These are phyloP conservation scores for Agrocybe pediades DNA, from an alignment of 768 basidiomycete species.

Conservation along the genomic window DNA sequence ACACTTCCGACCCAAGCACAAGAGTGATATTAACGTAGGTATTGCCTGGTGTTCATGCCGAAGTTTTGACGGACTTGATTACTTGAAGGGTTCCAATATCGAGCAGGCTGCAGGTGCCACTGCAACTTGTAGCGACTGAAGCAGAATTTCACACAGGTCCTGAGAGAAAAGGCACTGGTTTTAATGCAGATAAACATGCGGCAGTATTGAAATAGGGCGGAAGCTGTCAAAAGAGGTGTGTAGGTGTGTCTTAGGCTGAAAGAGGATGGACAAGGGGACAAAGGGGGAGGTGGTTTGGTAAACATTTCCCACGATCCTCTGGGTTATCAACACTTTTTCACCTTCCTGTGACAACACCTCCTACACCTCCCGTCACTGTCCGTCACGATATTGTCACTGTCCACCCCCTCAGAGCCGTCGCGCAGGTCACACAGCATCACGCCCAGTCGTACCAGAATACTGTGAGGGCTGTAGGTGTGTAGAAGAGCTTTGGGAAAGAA, in stretches of 20 bases:
- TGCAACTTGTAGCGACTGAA: no score
- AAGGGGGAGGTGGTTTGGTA: background rate
- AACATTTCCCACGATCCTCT: slow-evolving; percentile 17
- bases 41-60: no score
- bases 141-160: no score
- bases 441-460: slow-evolving; percentile 23
- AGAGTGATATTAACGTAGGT: no score
- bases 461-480: slow-evolving; percentile 16
- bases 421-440: slow-evolving; percentile 49
- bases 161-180: no score
- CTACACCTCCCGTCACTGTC: slow-evolving; percentile 44
- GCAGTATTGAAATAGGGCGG: background rate
- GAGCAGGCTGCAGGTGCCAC: no score
- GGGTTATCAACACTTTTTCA: slow-evolving; percentile 12
- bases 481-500: slow-evolving; percentile 10
- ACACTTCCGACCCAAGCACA: no score
- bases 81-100: no score
- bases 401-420: slow-evolving; percentile 34
- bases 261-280: background rate
- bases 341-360: slow-evolving; percentile 38
- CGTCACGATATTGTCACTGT: slow-evolving; percentile 53
- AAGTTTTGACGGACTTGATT: no score
- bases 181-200: no score
- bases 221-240: no score
- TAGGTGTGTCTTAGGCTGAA: background rate